Conservation (phyloP, 495 filamentous ascomycete species). For the Xylaria castorea region DNA sequence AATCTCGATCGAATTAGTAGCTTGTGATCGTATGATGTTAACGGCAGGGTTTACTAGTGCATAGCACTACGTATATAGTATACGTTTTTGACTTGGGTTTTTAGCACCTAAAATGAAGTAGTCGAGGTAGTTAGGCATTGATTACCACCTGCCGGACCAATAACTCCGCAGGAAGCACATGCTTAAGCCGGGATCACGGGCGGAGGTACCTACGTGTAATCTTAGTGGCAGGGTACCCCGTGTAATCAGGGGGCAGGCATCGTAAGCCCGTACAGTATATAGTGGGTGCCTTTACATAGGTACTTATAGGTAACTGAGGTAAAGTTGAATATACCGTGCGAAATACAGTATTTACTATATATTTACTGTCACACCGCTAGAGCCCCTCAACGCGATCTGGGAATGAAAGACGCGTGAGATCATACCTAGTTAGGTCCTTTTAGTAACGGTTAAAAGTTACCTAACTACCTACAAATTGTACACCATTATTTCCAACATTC, state of each 20-base stretch:
- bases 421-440: neutral
- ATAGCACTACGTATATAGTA: neutral
- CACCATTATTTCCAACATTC: neutral
- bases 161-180: slow-evolving; percentile 8
- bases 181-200: neutral
- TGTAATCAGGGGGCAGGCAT: too few relatives aligned
- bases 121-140: neutral
- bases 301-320: too few relatives aligned
- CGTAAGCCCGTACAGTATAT: too few relatives aligned
- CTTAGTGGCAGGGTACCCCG: too few relatives aligned
- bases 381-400: slow-evolving; percentile 28
- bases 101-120: neutral
- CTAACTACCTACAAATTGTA: neutral
- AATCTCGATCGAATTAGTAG: neutral
- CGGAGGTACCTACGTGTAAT: too few relatives aligned
- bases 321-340: neutral
- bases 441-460: neutral
- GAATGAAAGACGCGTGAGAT: slow-evolving; percentile 15
- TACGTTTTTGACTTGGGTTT: too few relatives aligned
- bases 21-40: neutral
- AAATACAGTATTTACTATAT: neutral
- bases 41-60: neutral
- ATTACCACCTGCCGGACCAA: slow-evolving; percentile 17
- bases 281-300: too few relatives aligned
- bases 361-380: neutral